Evolutionary conservation across 1,139 yeast genomes (phyloP), one percentile per base, ranked within the genome.

Genomic region (Geotrichum fermentans): DNA sequence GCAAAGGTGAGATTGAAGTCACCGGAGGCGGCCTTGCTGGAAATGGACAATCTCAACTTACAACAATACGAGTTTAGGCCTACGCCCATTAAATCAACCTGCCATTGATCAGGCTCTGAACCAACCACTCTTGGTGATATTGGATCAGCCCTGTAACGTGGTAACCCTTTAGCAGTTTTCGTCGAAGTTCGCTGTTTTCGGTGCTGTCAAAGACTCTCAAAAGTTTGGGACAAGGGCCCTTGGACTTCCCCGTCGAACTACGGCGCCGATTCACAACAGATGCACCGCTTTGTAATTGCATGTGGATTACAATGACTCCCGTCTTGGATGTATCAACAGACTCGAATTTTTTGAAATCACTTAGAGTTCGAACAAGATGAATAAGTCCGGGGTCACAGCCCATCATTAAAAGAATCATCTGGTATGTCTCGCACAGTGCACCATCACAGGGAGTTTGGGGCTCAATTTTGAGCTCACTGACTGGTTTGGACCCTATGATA

Each of bases 71-170:
- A n/a, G n/a, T n/a, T n/a, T n/a, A n/a, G n/a, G n/a, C n/a, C n/a
- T n/a, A n/a, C n/a, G n/a, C n/a, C n/a, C n/a, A n/a, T 50, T 51
- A 61, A 2, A 65, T 58, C 2, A 63, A 28, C 6, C 63, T 55
- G 20, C 64, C 64, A 50, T 63, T 64, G 18, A 66, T 63, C 34
- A 66, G 53, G 44, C 65, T 58, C 40, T 64, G 68, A 14, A 63
- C 55, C 29, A 66, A 52, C 69, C 70, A 66, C 36, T 64, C 64
- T 6, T 61, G 57, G 38, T 54, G 57, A 46, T 58, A 51, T n/a
- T 44, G 43, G 11, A 51, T 17, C 14, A 58, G 16, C 44, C 46
- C 33, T 40, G 28, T n/a, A 53, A 53, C 6, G 52, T 50, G 5
- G 47, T 33, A 14, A 50, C 56, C 40, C 47, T 49, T 26, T 42